Evolutionary conservation across 805 yeast genomes (phyloP).

Genomic region (Lipomyces spencermartinsiae): DNA sequence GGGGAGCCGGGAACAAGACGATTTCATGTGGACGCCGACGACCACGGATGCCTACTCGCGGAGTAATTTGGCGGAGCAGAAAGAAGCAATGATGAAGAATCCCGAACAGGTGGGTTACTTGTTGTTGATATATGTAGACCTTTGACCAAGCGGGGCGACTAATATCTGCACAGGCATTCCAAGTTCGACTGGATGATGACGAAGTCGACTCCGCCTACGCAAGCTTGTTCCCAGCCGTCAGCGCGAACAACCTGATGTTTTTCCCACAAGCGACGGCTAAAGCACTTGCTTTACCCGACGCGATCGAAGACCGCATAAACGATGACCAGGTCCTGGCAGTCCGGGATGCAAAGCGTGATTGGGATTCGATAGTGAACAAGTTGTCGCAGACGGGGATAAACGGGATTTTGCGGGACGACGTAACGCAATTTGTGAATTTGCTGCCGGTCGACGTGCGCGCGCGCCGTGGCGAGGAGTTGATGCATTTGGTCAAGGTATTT

Average conservation of each 20-base stretch:
- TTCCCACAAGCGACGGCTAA: conserved; percentile 13
- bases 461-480: conserved; percentile 32
- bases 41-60: background rate
- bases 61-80: background rate
- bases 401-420: conserved; percentile 39
- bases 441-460: conserved; percentile 44
- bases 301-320: conserved; percentile 35
- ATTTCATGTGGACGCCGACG: background rate
- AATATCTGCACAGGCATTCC: background rate
- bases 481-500: conserved; percentile 39
- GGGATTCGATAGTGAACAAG: conserved; percentile 38
- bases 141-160: background rate
- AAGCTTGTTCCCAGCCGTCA: conserved; percentile 19
- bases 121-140: background rate
- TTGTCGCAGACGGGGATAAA: conserved; percentile 37
- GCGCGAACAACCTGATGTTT: conserved; percentile 11
- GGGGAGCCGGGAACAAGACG: background rate
- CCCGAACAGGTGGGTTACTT: background rate
- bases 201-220: conserved; percentile 34
- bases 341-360: conserved; percentile 32
- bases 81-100: background rate
- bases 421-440: conserved; percentile 37
- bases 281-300: conserved; percentile 30
- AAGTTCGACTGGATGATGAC: conserved; percentile 22
- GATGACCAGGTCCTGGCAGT: conserved; percentile 24